Evolutionary conservation across 352 stramenopile species (phyloP).

Genomic region (Globisporangium cystogenes): DNA sequence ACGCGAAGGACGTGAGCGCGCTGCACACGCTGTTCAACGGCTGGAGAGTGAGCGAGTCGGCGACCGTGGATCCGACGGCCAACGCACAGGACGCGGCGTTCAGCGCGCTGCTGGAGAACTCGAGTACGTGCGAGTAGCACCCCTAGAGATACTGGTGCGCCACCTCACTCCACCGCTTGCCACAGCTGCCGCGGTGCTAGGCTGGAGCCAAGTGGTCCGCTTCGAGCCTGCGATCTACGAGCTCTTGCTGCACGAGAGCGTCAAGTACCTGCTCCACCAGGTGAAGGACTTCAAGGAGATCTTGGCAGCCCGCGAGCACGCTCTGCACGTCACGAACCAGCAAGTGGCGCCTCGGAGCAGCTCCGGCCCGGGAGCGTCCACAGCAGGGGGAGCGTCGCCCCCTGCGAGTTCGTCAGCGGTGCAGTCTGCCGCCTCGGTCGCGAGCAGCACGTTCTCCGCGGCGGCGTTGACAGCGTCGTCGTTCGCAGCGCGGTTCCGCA

Average conservation of each 20-base stretch:
- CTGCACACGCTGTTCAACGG: slow-evolving; percentile 49
- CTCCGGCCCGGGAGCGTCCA: neutral
- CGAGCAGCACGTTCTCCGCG: slow-evolving; percentile 21
- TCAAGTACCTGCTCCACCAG: slow-evolving; percentile 63
- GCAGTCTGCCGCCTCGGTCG: slow-evolving; percentile 9
- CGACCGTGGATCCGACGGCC: slow-evolving; percentile 9
- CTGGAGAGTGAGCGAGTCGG: slow-evolving; percentile 42
- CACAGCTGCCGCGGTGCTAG: slow-evolving; percentile 27
- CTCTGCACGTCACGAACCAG: slow-evolving; percentile 10
- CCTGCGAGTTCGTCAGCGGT: slow-evolving; percentile 8
- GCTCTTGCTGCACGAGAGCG: slow-evolving; percentile 52
- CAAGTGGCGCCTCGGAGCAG: neutral
- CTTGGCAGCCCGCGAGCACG: slow-evolving; percentile 34
- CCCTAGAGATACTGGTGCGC: neutral
- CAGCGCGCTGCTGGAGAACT: slow-evolving; percentile 31
- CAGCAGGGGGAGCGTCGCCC: too few species aligned
- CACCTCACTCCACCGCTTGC: neutral
- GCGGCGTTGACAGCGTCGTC: slow-evolving; percentile 23
- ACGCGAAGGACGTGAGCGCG: slow-evolving; percentile 45
- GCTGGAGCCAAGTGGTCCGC: slow-evolving; percentile 41
- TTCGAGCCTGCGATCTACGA: slow-evolving; percentile 64
- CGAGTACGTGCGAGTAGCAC: slow-evolving; percentile 24
- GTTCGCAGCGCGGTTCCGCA: slow-evolving; percentile 37
- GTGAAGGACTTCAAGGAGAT: slow-evolving; percentile 58
- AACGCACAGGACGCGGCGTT: slow-evolving; percentile 22